Conservation (phyloP, 2,329 filamentous ascomycete genomes). For the Seiridium cupressi region DNA sequence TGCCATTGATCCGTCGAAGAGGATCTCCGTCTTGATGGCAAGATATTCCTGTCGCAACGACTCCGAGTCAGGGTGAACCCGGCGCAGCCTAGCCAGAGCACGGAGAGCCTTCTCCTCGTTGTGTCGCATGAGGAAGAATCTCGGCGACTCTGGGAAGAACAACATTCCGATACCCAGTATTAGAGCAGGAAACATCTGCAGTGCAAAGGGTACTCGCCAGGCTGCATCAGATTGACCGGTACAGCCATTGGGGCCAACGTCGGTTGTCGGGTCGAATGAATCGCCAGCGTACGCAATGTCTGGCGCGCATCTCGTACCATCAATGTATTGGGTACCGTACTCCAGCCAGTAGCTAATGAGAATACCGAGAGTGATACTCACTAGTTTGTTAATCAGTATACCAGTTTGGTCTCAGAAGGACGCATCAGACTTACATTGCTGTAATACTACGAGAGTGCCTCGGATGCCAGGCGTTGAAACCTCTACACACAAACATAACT, state of each 20-base stretch:
- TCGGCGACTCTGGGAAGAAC: constrained; percentile 30
- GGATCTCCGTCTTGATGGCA: constrained; percentile 34
- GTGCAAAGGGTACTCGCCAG: constrained; percentile 46
- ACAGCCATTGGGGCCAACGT: constrained; percentile 39
- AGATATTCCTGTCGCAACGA: constrained; percentile 30
- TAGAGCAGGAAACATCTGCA: constrained; percentile 55
- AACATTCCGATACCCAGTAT: constrained; percentile 17
- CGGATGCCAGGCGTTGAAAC: constrained; percentile 46
- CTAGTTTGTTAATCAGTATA: not conserved
- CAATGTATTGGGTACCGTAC: constrained; percentile 38
- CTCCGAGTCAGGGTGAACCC: constrained; percentile 28
- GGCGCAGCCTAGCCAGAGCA: constrained; percentile 29
- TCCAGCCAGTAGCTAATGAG: constrained; percentile 41
- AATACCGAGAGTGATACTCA: constrained; percentile 41
- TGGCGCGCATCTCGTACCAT: constrained; percentile 44
- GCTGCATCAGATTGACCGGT: constrained; percentile 40
- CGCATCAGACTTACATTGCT: constrained; percentile 23
- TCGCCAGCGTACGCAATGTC: constrained; percentile 44
- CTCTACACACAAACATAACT: constrained; percentile 37
- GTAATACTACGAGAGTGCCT: constrained; percentile 43
- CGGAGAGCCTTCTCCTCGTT: constrained; percentile 27
- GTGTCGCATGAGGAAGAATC: constrained; percentile 27
- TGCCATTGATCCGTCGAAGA: constrained; percentile 30
- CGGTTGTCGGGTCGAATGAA: constrained; percentile 42
- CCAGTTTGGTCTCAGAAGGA: not conserved